phyloP scores from a whole-genome alignment of 164 flowering plant species.

The Sedum album region DNA sequence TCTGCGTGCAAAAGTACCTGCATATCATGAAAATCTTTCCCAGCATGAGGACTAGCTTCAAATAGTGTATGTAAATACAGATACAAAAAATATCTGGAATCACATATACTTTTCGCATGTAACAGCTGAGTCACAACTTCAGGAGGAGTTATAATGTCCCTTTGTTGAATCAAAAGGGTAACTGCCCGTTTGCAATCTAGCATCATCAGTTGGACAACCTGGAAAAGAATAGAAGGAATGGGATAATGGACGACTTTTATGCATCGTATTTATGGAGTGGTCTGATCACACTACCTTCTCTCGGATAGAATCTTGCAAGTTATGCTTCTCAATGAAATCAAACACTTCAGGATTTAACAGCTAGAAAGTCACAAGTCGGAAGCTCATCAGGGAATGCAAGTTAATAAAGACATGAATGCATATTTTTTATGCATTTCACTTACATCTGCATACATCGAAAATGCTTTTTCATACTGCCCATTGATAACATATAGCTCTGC shows the following conservation, averaged over 20 bases:
- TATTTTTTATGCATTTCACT: conserved; percentile 21
- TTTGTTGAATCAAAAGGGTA: conserved; percentile 64
- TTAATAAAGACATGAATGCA: background rate
- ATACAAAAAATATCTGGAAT: conserved; percentile 71
- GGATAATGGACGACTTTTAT: background rate
- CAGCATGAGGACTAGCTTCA: conserved; percentile 72
- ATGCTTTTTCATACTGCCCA: conserved; percentile 80
- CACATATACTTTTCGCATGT: conserved; percentile 52
- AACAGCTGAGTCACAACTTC: conserved; percentile 75
- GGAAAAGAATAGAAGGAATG: conserved; percentile 6
- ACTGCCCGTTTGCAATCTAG: conserved; percentile 80
- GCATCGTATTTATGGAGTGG: background rate
- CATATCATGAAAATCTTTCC: conserved; percentile 91
- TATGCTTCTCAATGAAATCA: conserved; percentile 79
- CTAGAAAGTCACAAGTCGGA: conserved; percentile 31
- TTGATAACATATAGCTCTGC: conserved; percentile 85
- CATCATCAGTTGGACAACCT: conserved; percentile 89
- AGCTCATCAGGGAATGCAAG: background rate
- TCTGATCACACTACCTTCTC: conserved; percentile 54
- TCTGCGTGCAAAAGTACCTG: conserved; percentile 46
- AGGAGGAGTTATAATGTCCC: conserved; percentile 56
- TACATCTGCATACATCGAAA: conserved; percentile 91
- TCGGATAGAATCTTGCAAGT: conserved; percentile 68
- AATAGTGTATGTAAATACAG: conserved; percentile 79
- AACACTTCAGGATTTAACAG: conserved; percentile 83